Evolutionary conservation across 2,329 filamentous ascomycete genomes (phyloP), one percentile per base, ranked within the genome.

Genomic region (Paecilomyces niveus): DNA sequence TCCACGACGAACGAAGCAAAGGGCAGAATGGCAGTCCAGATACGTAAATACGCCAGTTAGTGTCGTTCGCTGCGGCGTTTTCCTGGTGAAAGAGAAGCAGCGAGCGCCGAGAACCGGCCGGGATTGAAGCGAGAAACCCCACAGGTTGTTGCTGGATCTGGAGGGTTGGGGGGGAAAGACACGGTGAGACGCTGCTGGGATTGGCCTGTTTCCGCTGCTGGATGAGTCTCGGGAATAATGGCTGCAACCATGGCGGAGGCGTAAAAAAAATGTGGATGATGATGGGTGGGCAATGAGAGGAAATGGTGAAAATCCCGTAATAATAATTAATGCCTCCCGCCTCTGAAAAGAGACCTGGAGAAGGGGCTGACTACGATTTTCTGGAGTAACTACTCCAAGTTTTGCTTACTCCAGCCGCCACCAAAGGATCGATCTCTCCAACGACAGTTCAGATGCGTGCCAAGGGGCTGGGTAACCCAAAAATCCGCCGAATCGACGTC

Each of bases 91-190:
- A 54, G 32, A 35, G 2, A 6, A 6, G 54, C 9, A 10, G 35
- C 7, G n/a, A 54, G 2, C 53, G 54, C 54, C 54, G 54, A 55
- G 32, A 55, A 39, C 35, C 18, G 15, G 54, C 35, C 54, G 54
- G 54, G 32, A 29, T 54, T 21, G 50, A 52, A 24, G 50, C 50
- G 50, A 52, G 26, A 18, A 4, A 24, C 50, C 50, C 50, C 50
- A 52, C 50, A 26, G 10, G 22, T 22, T 52, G 50, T 15, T 22
- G 50, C 22, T 52, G 50, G 50, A 52, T 29, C 50, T 52, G 50
- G 50, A 52, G 50, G 50, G 50, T 52, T 52, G 50, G 50, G 50
- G 50, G 3, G 22, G 22, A 52, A 15, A 21, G 50, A 26, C 15
- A 45, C 7, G 39, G 39, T 45, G 39, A 45, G 39, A 45, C 39